Conservation (phyloP, 306 rosid genomes). For the Quercus bicolor region DNA sequence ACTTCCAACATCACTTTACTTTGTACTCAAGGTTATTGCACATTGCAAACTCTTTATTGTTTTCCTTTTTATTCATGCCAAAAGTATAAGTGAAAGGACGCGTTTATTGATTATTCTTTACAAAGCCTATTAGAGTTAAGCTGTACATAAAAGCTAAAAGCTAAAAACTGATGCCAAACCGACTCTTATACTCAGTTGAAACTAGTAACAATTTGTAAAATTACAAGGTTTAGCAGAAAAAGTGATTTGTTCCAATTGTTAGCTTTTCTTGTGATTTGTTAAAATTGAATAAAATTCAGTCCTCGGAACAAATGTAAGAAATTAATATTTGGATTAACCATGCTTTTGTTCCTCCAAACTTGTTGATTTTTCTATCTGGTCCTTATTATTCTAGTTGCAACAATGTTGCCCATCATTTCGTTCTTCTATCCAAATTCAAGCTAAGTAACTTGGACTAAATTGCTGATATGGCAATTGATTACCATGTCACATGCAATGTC, state of each 20-base stretch:
- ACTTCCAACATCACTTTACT: slow-evolving; percentile 81
- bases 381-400: background rate
- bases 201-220: background rate
- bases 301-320: background rate
- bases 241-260: background rate
- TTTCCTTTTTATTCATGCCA: slow-evolving; percentile 7
- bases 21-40: slow-evolving; percentile 66
- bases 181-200: background rate
- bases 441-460: background rate
- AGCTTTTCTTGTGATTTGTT: background rate
- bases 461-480: background rate
- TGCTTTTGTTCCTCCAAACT: background rate
- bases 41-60: background rate
- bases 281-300: background rate
- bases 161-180: too few relatives aligned
- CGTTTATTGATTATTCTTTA: background rate
- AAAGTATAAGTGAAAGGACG: background rate
- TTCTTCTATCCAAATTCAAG: background rate
- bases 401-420: background rate
- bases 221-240: background rate
- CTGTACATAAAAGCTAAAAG: too few relatives aligned
- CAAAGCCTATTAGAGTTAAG: background rate
- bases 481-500: background rate
- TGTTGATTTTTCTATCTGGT: background rate
- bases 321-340: background rate